Conservation (phyloP, 768 basidiomycete genomes). For the Termitomyces heimii region DNA sequence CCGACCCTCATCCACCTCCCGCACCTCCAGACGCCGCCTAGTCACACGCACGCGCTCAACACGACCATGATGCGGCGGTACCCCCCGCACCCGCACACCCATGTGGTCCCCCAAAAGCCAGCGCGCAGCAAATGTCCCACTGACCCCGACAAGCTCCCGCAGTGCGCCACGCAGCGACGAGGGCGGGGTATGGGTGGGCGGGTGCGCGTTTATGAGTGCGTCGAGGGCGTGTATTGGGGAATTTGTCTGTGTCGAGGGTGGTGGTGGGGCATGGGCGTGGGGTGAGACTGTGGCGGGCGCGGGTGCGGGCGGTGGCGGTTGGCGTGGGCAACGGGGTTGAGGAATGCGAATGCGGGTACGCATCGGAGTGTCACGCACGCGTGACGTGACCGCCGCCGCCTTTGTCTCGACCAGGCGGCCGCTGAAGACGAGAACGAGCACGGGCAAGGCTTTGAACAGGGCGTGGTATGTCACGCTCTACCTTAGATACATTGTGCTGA, state of each 20-base stretch:
- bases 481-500: too few species aligned
- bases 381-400: too few species aligned
- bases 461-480: too few species aligned
- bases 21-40: too few species aligned
- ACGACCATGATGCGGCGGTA: too few species aligned
- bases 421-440: too few species aligned
- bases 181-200: not conserved
- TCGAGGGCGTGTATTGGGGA: not conserved
- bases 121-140: not conserved
- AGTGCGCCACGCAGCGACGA: not conserved
- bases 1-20: too few species aligned
- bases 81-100: not conserved
- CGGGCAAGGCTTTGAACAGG: too few species aligned
- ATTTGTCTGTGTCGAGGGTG: too few species aligned
- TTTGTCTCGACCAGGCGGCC: too few species aligned
- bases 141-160: not conserved
- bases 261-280: not conserved
- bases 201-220: not conserved
- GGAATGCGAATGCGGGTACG: rapidly evolving
- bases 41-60: too few species aligned
- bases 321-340: too few species aligned
- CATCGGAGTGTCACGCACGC: not conserved
- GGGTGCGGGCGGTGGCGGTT: not conserved
- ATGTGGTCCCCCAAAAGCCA: not conserved
- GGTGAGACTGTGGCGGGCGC: not conserved